A percentile compares a stretch with the other conserved stretches of the same genome.
Conservation (phyloP, 2,329 filamentous ascomycete genomes). For the Neonectria magnoliae region DNA sequence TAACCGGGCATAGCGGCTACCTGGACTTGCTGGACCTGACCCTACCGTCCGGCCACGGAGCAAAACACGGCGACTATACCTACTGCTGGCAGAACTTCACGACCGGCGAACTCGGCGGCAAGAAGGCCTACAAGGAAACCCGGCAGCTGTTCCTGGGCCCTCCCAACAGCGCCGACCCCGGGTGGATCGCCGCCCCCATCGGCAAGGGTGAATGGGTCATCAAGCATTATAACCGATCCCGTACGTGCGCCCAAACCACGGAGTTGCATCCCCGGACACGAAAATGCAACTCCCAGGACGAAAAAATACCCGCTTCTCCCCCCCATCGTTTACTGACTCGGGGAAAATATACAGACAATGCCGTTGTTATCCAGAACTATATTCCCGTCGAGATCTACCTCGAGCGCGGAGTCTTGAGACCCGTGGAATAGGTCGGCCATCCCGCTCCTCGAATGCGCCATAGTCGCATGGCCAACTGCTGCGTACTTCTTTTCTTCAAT, state of each 20-base stretch:
- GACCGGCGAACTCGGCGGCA: background rate
- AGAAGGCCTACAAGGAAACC: background rate
- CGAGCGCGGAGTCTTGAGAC: background rate
- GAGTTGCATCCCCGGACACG: background rate
- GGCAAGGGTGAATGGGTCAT: conserved; percentile 17
- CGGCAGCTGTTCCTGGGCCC: conserved; percentile 14
- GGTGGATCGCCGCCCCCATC: conserved; percentile 25
- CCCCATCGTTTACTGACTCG: background rate
- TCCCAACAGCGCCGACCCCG: conserved; percentile 5
- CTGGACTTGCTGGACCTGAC: conserved; percentile 15
- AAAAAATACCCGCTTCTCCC: background rate
- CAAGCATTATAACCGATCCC: conserved; percentile 24
- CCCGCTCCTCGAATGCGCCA: background rate
- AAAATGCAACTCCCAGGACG: background rate
- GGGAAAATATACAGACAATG: conserved; percentile 1
- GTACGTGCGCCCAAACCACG: conserved; percentile 13
- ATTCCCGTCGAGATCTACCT: conserved; percentile 22
- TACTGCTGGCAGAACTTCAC: conserved; percentile 24
- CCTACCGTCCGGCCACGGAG: background rate
- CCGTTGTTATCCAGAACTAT: conserved; percentile 17
- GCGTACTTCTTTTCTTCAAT: background rate
- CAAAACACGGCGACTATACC: background rate
- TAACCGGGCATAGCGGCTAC: conserved; percentile 20
- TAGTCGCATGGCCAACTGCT: background rate
- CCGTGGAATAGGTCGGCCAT: background rate